These are phyloP conservation scores for Dichotomopilus funicola DNA, from an alignment of 2,329 filamentous ascomycete genomes.

Conservation along the genomic window DNA sequence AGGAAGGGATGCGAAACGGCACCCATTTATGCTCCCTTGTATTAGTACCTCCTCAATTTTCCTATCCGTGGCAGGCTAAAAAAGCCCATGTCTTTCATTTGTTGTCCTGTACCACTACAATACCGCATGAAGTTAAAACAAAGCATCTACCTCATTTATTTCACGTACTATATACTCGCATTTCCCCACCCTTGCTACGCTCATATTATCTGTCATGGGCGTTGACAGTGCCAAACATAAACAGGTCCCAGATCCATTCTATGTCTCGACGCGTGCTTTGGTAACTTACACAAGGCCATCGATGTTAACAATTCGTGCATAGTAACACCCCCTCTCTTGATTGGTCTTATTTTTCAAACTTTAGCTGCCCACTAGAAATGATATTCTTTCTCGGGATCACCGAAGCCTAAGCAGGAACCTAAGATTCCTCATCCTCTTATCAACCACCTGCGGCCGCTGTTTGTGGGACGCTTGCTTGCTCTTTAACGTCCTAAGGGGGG, in stretches of 20 bases:
- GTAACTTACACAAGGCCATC: too few relatives aligned
- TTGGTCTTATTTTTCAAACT: not conserved
- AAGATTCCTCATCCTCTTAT: too few relatives aligned
- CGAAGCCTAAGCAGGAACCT: too few relatives aligned
- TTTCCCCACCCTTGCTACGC: slow-evolving; percentile 9
- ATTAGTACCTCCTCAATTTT: not conserved
- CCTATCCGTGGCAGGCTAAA: slow-evolving; percentile 2
- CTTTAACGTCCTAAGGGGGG: too few relatives aligned
- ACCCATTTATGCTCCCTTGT: slow-evolving; percentile 5
- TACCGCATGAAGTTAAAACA: slow-evolving; percentile 17
- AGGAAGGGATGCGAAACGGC: slow-evolving; percentile 4
- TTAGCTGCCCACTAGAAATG: too few relatives aligned
- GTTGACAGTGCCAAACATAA: not conserved
- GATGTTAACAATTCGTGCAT: too few relatives aligned
- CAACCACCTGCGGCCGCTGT: too few relatives aligned
- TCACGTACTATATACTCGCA: not conserved
- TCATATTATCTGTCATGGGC: slow-evolving; percentile 1
- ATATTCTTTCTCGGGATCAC: too few relatives aligned
- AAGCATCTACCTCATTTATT: slow-evolving; percentile 9
- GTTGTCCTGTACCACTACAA: slow-evolving; percentile 18
- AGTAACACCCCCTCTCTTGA: not conserved
- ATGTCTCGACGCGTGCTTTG: too few relatives aligned
- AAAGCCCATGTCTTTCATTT: slow-evolving; percentile 14
- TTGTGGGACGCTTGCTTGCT: too few relatives aligned
- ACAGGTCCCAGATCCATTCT: not conserved